These are phyloP conservation scores for Orbilia javanica DNA, from an alignment of 2,329 filamentous ascomycete species.

Conservation along the genomic window DNA sequence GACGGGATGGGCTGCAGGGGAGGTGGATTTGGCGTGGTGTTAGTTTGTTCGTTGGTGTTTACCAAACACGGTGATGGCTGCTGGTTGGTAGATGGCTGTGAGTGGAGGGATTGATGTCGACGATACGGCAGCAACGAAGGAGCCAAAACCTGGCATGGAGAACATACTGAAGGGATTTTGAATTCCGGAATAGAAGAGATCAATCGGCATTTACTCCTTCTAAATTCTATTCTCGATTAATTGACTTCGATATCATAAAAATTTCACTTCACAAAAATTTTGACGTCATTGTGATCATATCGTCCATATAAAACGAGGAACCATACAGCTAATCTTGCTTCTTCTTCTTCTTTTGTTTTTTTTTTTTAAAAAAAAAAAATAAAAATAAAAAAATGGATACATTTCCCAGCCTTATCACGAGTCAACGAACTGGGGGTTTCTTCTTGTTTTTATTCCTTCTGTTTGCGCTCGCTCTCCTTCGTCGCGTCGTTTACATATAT, in stretches of 20 bases:
- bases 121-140: background rate
- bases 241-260: too few species aligned
- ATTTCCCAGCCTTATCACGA: background rate
- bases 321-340: too few species aligned
- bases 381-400: background rate
- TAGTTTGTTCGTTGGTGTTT: background rate
- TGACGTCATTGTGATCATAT: too few species aligned
- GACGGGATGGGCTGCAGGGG: background rate
- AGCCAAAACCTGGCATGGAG: background rate
- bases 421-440: background rate
- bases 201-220: too few species aligned
- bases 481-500: conserved; percentile 13
- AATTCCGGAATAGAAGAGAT: too few species aligned
- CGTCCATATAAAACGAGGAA: too few species aligned
- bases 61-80: background rate
- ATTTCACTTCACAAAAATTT: too few species aligned
- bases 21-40: background rate
- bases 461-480: background rate
- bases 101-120: background rate
- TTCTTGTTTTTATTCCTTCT: background rate
- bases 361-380: too few species aligned
- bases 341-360: too few species aligned
- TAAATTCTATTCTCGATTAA: too few species aligned
- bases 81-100: background rate
- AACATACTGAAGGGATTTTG: too few species aligned